phyloP scores from a whole-genome alignment of 306 rosid species.

The Quercus suber region DNA sequence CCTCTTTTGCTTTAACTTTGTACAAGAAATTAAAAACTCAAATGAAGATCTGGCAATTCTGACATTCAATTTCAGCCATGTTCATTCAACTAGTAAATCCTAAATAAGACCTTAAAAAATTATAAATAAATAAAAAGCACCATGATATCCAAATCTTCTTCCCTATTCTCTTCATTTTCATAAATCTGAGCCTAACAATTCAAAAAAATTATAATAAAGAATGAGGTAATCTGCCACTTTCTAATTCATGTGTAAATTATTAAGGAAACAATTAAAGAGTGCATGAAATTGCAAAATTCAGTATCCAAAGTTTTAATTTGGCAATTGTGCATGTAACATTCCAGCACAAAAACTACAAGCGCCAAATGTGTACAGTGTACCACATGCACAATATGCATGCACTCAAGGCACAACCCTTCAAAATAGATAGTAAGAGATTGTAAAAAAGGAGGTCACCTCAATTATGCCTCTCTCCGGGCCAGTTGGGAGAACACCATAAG shows the following conservation, averaged over 20 bases:
- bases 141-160: background rate
- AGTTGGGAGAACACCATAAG: constrained; percentile 97
- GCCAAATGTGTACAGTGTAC: background rate
- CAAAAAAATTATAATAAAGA: background rate
- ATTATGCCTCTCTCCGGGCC: constrained; percentile 94
- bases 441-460: constrained; percentile 62
- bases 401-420: constrained; percentile 9
- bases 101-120: background rate
- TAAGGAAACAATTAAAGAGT: background rate
- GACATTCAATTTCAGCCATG: background rate
- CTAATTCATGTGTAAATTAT: background rate
- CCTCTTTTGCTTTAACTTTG: background rate
- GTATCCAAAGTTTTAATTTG: background rate
- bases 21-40: background rate
- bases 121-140: background rate
- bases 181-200: background rate
- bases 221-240: background rate
- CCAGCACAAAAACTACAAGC: background rate
- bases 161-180: background rate
- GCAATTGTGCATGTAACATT: background rate
- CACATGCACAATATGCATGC: background rate
- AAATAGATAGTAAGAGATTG: background rate
- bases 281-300: background rate
- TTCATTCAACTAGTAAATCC: background rate
- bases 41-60: background rate